Base-by-base conservation (phyloP, 352 stramenopile species). In the Phytophthora cajani region DNA sequence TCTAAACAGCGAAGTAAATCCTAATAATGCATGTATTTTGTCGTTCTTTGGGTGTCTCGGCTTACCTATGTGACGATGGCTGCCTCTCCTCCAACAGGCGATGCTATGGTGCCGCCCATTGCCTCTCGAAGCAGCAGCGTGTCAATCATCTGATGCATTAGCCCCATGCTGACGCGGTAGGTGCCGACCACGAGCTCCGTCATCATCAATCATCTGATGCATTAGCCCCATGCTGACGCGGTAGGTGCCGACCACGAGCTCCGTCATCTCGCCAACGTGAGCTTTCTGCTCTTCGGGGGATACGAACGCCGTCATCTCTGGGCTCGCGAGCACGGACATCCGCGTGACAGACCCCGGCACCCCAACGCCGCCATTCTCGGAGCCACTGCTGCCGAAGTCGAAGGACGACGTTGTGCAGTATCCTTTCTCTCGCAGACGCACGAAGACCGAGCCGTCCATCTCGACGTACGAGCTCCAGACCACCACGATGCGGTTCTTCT, bases 251-350 rank as follows among this genome's bases (percentile, higher is more conserved):
- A 91, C 76, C 25, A 91, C 69, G 0, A 85, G 61, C 49, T 89
- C 79, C 2, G 79, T 85, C 33, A 91, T 75, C 61, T 81, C 80
- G 23, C 81, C 81, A 49, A 87, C 76, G 47, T 78, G 72, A 4
- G 58, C 27, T 46, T 67, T 64, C 32, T 67, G 53, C 16, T 72
- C 19, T 42, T 74, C 46, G 17, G 19, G 9, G 3, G 64, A 62
- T 5, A 40, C 30, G 17, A 75, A 42, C 8, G 40, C 56, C 0
- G 58, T 68, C 62, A 81, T 53, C 63, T 81, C 68, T 0, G 74
- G 71, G n/a, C 50, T 77, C n/a, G 63, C 69, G 4, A 65, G 17
- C 8, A 67, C 52, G 19, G 47, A 58, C 33, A 72, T 67, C 33
- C 61, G 68, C n/a, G 62, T 74, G 17, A 70, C 60, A 25, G 67